Evolutionary conservation across 306 rosid genomes (phyloP).

Genomic region (Abrus pulchellus): DNA sequence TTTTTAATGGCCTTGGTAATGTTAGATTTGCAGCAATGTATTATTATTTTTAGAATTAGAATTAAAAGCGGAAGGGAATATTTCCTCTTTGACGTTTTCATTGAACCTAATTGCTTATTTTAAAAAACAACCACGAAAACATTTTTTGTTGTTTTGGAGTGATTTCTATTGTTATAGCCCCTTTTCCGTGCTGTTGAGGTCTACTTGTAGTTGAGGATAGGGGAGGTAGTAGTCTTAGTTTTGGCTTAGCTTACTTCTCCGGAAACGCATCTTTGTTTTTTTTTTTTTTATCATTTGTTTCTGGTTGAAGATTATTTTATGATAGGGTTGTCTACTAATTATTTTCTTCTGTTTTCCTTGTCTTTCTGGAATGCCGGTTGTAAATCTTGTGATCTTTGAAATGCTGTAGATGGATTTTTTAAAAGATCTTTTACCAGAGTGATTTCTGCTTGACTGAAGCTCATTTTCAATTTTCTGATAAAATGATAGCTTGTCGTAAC

Average conservation of each 20-base stretch:
- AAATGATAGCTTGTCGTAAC: conserved; percentile 56
- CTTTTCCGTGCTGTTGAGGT: conserved; percentile 3
- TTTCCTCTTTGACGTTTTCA: conserved; percentile 1
- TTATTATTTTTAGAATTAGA: not conserved
- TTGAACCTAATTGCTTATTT: not conserved
- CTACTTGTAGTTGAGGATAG: not conserved
- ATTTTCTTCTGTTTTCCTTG: conserved; percentile 44
- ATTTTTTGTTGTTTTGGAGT: conserved; percentile 5
- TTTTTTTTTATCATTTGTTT: not conserved
- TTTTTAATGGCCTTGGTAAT: not conserved
- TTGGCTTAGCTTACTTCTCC: not conserved
- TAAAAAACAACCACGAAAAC: not conserved
- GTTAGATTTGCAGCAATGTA: not conserved
- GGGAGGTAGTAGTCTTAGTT: not conserved
- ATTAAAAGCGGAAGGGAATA: not conserved
- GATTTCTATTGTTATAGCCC: conserved; percentile 24
- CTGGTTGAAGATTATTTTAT: conserved; percentile 7
- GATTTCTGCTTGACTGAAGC: conserved; percentile 57
- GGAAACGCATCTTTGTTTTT: not conserved
- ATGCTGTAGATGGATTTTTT: conserved; percentile 56
- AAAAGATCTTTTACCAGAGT: conserved; percentile 58
- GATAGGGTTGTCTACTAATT: conserved; percentile 21
- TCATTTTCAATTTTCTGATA: conserved; percentile 52
- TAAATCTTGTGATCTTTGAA: conserved; percentile 56
- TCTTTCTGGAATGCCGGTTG: conserved; percentile 61